These are phyloP conservation scores for Litsea cubeba DNA, from an alignment of 164 flowering plant species.

Conservation along the genomic window DNA sequence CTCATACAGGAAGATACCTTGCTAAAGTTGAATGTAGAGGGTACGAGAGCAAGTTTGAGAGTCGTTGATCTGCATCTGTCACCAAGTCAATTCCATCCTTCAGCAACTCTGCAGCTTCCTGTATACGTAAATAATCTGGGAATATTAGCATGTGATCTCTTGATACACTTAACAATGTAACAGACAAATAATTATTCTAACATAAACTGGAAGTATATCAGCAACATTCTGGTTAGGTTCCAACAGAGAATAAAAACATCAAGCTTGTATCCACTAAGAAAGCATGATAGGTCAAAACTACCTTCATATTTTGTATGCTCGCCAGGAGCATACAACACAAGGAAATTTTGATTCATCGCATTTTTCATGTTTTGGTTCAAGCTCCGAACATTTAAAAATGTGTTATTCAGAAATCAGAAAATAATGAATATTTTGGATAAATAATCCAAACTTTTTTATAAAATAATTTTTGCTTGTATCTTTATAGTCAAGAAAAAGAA, in stretches of 20 bases:
- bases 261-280: too few species aligned
- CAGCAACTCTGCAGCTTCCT: constrained; percentile 78
- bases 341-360: too few species aligned
- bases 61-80: constrained; percentile 69
- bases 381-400: not conserved
- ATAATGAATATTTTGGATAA: not conserved
- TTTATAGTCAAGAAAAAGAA: not conserved
- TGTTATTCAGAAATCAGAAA: not conserved
- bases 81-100: constrained; percentile 86
- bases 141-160: constrained; percentile 11
- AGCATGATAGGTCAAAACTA: too few species aligned
- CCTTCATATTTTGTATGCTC: not conserved
- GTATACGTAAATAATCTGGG: constrained; percentile 8
- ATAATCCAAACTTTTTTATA: not conserved
- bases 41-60: constrained; percentile 71
- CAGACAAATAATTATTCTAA: too few species aligned
- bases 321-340: too few species aligned
- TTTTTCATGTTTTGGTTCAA: not conserved
- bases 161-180: too few species aligned
- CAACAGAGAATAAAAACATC: too few species aligned
- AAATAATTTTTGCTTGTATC: not conserved
- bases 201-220: too few species aligned
- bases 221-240: too few species aligned
- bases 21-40: constrained; percentile 61
- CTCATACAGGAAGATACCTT: constrained; percentile 37